Evolutionary conservation across 106 monocot species (phyloP), one percentile per base, ranked within the genome.

Genomic region (Chionographis japonica): DNA sequence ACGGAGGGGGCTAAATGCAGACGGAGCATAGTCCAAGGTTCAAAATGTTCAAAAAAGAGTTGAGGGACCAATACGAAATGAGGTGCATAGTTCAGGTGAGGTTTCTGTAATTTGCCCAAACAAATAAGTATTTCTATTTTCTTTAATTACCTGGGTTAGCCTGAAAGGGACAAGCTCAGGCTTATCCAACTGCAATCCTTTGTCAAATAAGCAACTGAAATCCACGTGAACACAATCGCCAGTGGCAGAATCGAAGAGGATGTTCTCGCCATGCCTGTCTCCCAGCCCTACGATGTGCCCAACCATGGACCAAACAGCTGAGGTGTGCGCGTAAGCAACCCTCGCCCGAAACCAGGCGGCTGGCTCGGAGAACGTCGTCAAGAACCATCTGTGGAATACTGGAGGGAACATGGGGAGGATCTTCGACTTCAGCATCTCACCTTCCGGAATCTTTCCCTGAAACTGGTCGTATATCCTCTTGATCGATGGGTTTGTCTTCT

Each of bases 281-380:
- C 98, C 98, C 11, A 98, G 83, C 56, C 98, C 98, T 6, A 98
- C 98, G 19, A 98, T 98, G 66, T 98, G 98, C 52, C 98, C 98
- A 37, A 93, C 93, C 98, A 98, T 92, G 52, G 98, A 98, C 98
- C 98, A 98, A 52, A 98, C 98, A 37, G 98, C 98, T 16, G 87
- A 77, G 14, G 98, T 98, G 54, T 90, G 98, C 13, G 98, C 98
- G 81, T 98, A 98, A 16, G 92, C 90, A 54, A 87, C 52, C 58
- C 98, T 81, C 41, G 87, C 89, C 50, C 98, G 75, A 62, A 98
- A 93, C 98, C 98, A 98, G 65, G 98, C 92, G 72, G 90, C 98
- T 63, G 93, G 98, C 70, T 98, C 98, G 15, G 98, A 93, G 65
- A 98, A 98, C 40, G 89, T 93, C 15, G 83, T 87, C 66, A 93